Base-by-base conservation (phyloP, 345 rosid species). In the Lumnitzera racemosa region DNA sequence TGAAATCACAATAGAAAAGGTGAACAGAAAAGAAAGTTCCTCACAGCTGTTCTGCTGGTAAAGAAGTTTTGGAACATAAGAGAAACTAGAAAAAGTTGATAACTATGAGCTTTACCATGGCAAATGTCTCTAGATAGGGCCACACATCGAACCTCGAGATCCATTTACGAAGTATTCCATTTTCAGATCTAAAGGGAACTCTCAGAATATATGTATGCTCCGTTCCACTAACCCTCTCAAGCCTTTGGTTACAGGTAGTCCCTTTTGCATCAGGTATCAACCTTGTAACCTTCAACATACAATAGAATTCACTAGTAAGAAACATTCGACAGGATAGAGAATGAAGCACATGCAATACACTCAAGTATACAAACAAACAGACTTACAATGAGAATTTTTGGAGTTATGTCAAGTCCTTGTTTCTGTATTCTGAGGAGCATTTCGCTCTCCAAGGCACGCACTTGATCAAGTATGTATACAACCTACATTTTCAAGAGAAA, bases 401-500 rank as follows among this genome's bases (percentile, higher is more conserved):
- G 99, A 67, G 80, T 75, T 58, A 94, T 67, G 71, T 88, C 91
- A 72, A 94, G 67, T 52, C 99, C 99, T 67, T 90, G 97, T 70
- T 74, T 83, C 84, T 81, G 68, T 73, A 90, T 94, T 64, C 95
- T 86, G 62, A 79, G 68, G 47, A 88, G 79, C 99, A 94, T 94
- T 81, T 90, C 95, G 36, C 72, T 79, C 79, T 94, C 99, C 62
- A 94, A 63, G 36, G 99, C 99, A 43, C 96, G 96, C 20, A 94
- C 99, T 88, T 94, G 97, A 75, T 94, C 99, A 70, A 94, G 74
- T 68, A 94, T 94, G 71, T 94, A 94, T 53, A 94, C 99, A 76
- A 94, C 71, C 99, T 94, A 68, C 59, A 77, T 53, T n/a, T 51
- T 29, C 27, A 55, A 61, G 29, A 57, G 9, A 36, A 36, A 36